Base-by-base conservation (phyloP, 2,329 filamentous ascomycete genomes). In the Helotiales sp. region DNA sequence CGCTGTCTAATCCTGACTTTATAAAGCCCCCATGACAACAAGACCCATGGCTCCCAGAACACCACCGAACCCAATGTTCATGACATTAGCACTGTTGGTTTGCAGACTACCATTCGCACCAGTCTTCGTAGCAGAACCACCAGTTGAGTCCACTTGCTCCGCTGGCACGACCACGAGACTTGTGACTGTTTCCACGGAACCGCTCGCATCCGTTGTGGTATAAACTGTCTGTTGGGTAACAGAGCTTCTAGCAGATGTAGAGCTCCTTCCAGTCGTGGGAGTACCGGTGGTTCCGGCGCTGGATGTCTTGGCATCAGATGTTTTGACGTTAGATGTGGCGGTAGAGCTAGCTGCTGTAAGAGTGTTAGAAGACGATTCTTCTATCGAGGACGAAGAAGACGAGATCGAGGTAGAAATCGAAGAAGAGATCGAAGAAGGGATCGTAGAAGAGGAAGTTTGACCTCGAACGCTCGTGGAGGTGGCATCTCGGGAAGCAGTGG, bases 191-290 rank as follows among this genome's bases (percentile, higher is more conserved):
- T 57, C 61, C 12, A 62, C 54, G 1, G 55, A 58, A n/a, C 68
- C 68, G 47, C 65, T 61, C 8, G 66, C 50, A 7, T 66, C 31
- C 1, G 67, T 70, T 3, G 67, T 66, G 8, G 66, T 69, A 38
- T 54, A 67, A 10, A 69, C 60, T n/a, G 62, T 57, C 52, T 62
- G 58, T 36, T 65, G 62, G 6, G 67, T 66, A 51, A 62, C 54
- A 4, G 61, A 64, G 27, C 48, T 36, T n/a, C 54, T 60, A 6
- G 56, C 42, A 0, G 55, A 42, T 9, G 44, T 57, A 30, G 25
- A 17, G 15, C 25, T 31, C 27, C 24, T 48, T 8, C 25, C 46
- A 3, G 46, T 29, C 8, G 55, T 55, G 29, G 58, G 27, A 10
- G 25, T 52, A 10, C 50, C n/a, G n/a, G n/a, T 48, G 25, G 46